Base-by-base conservation (phyloP, 768 basidiomycete species). In the Sistotremastrum niveocremeum region DNA sequence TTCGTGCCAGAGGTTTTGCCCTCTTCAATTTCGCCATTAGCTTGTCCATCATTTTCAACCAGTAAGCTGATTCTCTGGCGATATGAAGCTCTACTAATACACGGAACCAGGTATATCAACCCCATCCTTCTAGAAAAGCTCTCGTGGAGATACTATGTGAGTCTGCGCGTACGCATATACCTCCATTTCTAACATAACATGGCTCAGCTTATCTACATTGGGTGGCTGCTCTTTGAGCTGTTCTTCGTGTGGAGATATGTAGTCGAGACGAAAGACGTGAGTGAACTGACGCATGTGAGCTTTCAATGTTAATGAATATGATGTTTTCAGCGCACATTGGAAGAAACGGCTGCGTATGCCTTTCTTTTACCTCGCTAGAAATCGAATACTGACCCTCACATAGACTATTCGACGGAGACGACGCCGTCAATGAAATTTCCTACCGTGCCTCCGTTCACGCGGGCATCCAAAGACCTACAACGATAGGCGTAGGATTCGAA, bases 21-120 rank as follows among this genome's bases (percentile, higher is more conserved):
- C 57, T 67, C 7, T 67, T 67, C 50, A 63, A 62, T 39, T 70
- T 70, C 51, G 49, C 59, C 33, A 57, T 65, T 41, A 65, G 64
- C 4, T 53, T 65, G 48, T 53, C 68, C 20, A 57, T 69, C 32
- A 65, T 73, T 46, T 66, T 73, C 54, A 69, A 70, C 52, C 65
- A 68, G 58, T 62, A 56, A 50, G 57, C 62, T 51, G 46, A 41
- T 49, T 56, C 4, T 58, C 54, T 6, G 54, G 53, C 48, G 42
- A 56, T 10, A 51, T 55, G 5, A 59, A 65, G 37, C 56, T 66
- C 31, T 41, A 54, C 52, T 34, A 59, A 28, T 11, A 2, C 4
- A 12, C 33, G 5, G 2, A 20, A 20, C 20, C 20, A 60, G 57
- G 56, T 63, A 65, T 41, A 56, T 62, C 45, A 65, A 66, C 51